Evolutionary conservation across 768 basidiomycete species (phyloP).

Genomic region (Tylopilus subfusipes): DNA sequence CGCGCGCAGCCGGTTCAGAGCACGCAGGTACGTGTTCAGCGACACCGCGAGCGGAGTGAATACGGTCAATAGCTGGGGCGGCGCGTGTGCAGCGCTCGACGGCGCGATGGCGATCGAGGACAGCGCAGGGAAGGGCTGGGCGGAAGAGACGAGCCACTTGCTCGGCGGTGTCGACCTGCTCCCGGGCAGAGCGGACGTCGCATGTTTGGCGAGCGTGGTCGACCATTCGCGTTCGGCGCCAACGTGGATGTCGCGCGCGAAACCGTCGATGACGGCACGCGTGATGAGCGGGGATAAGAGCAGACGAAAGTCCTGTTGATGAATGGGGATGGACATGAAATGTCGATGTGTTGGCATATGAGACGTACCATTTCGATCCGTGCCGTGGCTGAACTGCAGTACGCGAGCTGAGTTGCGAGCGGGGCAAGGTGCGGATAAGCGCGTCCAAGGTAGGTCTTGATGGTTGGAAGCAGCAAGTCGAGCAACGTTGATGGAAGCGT

Average conservation of each 20-base stretch:
- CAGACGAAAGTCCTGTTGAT: conserved; percentile 57
- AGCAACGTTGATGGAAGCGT: conserved; percentile 32
- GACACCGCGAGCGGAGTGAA: conserved; percentile 74
- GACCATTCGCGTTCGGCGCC: conserved; percentile 37
- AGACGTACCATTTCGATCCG: conserved; percentile 72
- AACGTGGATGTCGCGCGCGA: conserved; percentile 42
- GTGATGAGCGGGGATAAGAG: conserved; percentile 65
- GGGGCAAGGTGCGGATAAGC: conserved; percentile 62
- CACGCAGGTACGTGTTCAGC: conserved; percentile 67
- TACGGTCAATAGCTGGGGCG: conserved; percentile 66
- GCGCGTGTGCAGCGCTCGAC: conserved; percentile 50
- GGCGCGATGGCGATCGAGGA: conserved; percentile 18
- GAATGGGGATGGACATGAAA: background rate
- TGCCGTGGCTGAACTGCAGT: conserved; percentile 88
- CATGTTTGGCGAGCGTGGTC: conserved; percentile 22
- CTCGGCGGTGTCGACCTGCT: conserved; percentile 37
- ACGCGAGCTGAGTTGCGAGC: conserved; percentile 92
- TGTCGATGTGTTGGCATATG: background rate
- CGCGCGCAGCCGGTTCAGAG: conserved; percentile 78
- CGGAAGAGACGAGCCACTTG: conserved; percentile 46
- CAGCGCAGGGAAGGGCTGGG: conserved; percentile 31
- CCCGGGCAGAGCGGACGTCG: background rate
- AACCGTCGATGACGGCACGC: conserved; percentile 55
- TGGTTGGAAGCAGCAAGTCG: conserved; percentile 60
- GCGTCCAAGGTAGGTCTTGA: conserved; percentile 59